Conservation (phyloP, 495 filamentous ascomycete genomes). For the Podospora sp. region DNA sequence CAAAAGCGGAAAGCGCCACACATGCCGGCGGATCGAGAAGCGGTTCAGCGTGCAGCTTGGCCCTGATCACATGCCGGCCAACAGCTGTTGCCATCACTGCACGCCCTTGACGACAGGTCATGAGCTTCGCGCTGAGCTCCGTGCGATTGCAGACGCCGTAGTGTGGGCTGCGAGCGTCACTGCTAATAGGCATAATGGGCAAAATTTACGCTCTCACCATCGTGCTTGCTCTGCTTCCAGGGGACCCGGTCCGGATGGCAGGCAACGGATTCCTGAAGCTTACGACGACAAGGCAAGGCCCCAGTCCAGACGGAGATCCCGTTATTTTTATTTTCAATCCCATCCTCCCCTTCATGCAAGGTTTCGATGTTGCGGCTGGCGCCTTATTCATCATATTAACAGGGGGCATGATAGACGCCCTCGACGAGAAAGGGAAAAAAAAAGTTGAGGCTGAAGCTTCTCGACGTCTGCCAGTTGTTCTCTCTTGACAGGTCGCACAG, state of each 20-base stretch:
- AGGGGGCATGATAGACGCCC: neutral
- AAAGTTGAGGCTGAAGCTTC: constrained; percentile 16
- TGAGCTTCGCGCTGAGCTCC: neutral
- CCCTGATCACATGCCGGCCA: constrained; percentile 3
- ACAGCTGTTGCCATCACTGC: constrained; percentile 1
- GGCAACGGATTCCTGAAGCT: neutral
- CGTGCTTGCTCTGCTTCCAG: neutral
- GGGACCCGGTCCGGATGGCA: neutral
- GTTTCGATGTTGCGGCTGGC: neutral
- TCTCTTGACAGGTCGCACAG: constrained; percentile 7
- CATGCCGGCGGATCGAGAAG: neutral
- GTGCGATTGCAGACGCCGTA: neutral
- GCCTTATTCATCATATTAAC: neutral
- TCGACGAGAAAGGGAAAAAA: neutral
- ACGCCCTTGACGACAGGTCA: neutral
- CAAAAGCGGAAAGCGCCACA: constrained; percentile 8
- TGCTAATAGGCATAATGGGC: no score
- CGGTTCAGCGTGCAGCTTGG: neutral
- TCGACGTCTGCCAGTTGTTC: neutral
- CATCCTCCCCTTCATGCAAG: neutral
- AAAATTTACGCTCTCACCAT: neutral
- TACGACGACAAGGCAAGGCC: neutral
- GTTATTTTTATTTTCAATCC: neutral
- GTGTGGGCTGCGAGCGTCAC: neutral
- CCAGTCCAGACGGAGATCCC: neutral